Base-by-base conservation (phyloP, 2,329 filamentous ascomycete genomes). In the Pseudogymnoascus destructans region DNA sequence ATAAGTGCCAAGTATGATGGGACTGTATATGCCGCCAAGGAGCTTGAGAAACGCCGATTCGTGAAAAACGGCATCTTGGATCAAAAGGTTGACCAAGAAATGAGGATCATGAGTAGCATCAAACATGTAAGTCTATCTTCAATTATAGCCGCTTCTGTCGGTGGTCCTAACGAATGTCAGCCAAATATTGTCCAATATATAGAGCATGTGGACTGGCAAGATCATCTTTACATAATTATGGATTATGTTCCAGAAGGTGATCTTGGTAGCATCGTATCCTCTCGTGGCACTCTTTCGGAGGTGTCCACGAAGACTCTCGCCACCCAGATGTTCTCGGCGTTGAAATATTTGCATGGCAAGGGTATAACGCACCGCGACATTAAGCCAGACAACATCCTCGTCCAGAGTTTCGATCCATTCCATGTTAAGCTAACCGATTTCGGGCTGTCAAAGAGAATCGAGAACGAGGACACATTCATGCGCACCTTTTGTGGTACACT, bases 331-430 rank as follows among this genome's bases (percentile, higher is more conserved):
- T 74, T 96, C 42, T 81, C 85, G 64, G 92, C 92, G 1, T 74
- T 98, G 57, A 83, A 82, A 27, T 96, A 98, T 69, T 77, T 98
- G 7, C 93, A 98, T 70, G 76, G 78, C 57, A 85, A 87, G 66
- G 89, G 86, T 67, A 96, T 98, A 65, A 97, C 92, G 0, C 93
- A 98, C 72, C 86, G 93, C n/a, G 93, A 98, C 70, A 90, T 98
- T 68, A 98, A 98, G 69, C 93, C 93, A 0, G 93, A 98, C 75
- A 98, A 98, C 67, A 96, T 98, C 61, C 77, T 98, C 38, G 87
- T 97, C 64, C 77, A 84, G 9, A 85, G 82, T 0, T 70, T 81
- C 8, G 75, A 85, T 5, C 90, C 91, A 0, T 80, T 95, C 55
- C 77, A 81, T 11, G 86, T 97, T 65, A 97, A 98, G 71, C 76